Conservation (phyloP, 495 filamentous ascomycete genomes). For the Lindgomyces ingoldianus region DNA sequence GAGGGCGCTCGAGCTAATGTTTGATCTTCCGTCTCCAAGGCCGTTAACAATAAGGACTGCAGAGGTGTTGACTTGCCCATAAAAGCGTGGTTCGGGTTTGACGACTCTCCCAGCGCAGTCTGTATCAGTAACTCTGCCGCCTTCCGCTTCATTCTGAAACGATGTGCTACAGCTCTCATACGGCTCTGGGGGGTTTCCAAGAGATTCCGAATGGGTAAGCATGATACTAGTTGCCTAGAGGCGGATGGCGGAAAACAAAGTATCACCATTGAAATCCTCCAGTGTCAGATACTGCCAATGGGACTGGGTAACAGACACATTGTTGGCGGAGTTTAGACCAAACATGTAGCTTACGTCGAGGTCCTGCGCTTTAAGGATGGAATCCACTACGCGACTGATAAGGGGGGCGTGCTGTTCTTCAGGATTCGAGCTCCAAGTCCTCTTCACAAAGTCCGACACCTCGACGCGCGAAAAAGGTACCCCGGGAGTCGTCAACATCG, state of each 20-base stretch:
- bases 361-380: neutral
- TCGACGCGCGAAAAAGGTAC: neutral
- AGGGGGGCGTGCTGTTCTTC: neutral
- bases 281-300: neutral
- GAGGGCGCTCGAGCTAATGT: neutral
- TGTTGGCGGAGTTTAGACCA: neutral
- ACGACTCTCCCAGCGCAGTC: neutral
- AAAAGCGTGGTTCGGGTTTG: neutral
- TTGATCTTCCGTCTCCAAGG: neutral
- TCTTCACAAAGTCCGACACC: neutral
- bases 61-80: neutral
- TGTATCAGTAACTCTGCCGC: neutral
- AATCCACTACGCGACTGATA: neutral
- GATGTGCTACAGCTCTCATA: neutral
- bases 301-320: neutral
- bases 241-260: neutral
- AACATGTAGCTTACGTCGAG: neutral
- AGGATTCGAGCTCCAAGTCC: neutral
- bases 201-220: neutral
- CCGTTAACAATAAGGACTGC: neutral
- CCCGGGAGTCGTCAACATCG: neutral
- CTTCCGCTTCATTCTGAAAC: neutral
- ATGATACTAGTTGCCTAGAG: neutral
- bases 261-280: neutral
- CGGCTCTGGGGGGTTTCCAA: neutral